A percentile compares a stretch with the other conserved stretches of the same genome.
phyloP scores from a whole-genome alignment of 352 stramenopile genomes.

The Phytopythium montanum region DNA sequence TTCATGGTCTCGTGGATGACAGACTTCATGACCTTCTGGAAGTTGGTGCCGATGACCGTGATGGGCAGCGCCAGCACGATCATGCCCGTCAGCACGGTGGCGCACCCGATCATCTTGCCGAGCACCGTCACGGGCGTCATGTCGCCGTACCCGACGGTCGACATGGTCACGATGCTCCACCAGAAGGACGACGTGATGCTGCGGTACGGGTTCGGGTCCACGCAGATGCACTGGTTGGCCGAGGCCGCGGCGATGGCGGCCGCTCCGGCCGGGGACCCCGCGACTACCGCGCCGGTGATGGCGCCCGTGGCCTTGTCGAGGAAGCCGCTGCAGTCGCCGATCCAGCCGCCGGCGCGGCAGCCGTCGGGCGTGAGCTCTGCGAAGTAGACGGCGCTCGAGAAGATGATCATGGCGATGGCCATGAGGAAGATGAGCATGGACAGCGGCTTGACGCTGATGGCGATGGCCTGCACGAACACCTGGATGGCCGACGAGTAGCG shows the following conservation, averaged over 20 bases:
- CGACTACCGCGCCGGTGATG: conserved; percentile 9
- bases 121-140: conserved; percentile 72
- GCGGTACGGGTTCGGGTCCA: conserved; percentile 81
- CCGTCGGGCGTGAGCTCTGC: conserved; percentile 65
- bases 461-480: conserved; percentile 74
- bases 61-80: conserved; percentile 87
- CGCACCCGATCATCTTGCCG: conserved; percentile 70
- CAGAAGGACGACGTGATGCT: conserved; percentile 82
- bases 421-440: conserved; percentile 88
- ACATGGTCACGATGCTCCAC: conserved; percentile 92
- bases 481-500: conserved; percentile 85
- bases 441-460: conserved; percentile 73
- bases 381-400: conserved; percentile 85
- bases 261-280: conserved; percentile 12
- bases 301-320: neutral
- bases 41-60: conserved; percentile 87
- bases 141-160: conserved; percentile 88
- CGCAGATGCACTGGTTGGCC: conserved; percentile 34
- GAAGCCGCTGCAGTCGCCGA: conserved; percentile 32
- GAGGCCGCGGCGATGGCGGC: conserved; percentile 21
- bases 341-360: conserved; percentile 54
- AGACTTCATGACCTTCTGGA: conserved; percentile 84
- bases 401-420: conserved; percentile 80
- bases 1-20: conserved; percentile 78
- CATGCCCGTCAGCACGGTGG: conserved; percentile 78